Percentiles rank a stretch among this genome's conserved stretches.
Conservation (phyloP, 73 alveolate species). For the Paramecium sonneborni region DNA sequence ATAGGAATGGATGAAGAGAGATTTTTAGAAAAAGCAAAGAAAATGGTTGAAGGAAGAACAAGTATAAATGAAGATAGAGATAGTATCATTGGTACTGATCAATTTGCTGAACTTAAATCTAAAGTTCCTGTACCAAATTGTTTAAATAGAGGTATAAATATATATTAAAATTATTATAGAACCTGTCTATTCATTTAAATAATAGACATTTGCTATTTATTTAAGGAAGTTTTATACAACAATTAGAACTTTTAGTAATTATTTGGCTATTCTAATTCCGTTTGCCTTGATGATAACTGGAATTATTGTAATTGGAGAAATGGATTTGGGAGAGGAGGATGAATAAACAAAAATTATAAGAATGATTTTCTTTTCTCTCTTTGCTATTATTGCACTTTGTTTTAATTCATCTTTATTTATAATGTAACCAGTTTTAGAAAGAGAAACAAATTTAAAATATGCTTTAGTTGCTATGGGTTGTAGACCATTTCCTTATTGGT, state of each 20-base stretch:
- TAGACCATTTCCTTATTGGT: constrained; percentile 65
- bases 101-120: constrained; percentile 18
- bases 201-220: constrained; percentile 33
- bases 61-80: neutral
- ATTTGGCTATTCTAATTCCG: constrained; percentile 49
- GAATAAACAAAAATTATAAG: neutral
- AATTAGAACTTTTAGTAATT: constrained; percentile 44
- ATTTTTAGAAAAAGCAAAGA: neutral
- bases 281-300: constrained; percentile 41
- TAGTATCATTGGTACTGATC: neutral
- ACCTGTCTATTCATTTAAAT: constrained; percentile 51
- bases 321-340: constrained; percentile 27
- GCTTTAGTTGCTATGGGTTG: constrained; percentile 67
- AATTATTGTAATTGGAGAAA: constrained; percentile 11
- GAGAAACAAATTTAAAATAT: constrained; percentile 60
- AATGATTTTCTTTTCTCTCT: constrained; percentile 45
- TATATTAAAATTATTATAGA: neutral
- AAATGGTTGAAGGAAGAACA: neutral
- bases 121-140: constrained; percentile 30
- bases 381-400: constrained; percentile 50
- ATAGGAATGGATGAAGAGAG: constrained; percentile 66
- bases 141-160: neutral
- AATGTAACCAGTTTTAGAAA: constrained; percentile 55
- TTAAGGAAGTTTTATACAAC: constrained; percentile 58
- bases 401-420: constrained; percentile 54